Percentiles rank a stretch among this genome's conserved stretches.
These are phyloP conservation scores for Postia placenta DNA, from an alignment of 768 basidiomycete genomes.

Conservation along the genomic window DNA sequence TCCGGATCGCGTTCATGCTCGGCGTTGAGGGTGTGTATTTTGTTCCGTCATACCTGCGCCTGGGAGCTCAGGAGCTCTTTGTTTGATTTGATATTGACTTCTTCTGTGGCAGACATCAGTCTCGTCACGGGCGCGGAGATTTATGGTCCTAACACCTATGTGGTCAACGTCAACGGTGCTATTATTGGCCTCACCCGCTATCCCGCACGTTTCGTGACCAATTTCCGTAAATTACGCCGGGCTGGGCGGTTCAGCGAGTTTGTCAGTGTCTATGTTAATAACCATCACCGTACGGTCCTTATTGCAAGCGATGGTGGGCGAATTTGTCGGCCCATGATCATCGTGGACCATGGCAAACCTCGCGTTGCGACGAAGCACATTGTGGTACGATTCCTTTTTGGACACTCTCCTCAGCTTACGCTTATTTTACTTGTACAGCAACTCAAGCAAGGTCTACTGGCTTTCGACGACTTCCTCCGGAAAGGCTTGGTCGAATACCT, in stretches of 20 bases:
- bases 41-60: neutral
- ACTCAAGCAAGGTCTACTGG: slow-evolving; percentile 70
- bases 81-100: slow-evolving; percentile 5
- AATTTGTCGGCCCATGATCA: slow-evolving; percentile 96
- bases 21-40: slow-evolving; percentile 80
- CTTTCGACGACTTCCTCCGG: slow-evolving; percentile 91
- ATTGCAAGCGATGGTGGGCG: slow-evolving; percentile 97
- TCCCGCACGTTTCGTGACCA: slow-evolving; percentile 78
- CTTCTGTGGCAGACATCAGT: slow-evolving; percentile 62
- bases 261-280: slow-evolving; percentile 92
- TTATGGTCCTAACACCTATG: slow-evolving; percentile 86
- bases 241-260: slow-evolving; percentile 93
- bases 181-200: slow-evolving; percentile 90
- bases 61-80: neutral
- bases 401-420: neutral
- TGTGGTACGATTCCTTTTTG: slow-evolving; percentile 38
- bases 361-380: slow-evolving; percentile 81
- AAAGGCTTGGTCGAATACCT: slow-evolving; percentile 95
- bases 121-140: slow-evolving; percentile 93
- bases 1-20: slow-evolving; percentile 86
- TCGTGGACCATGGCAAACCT: slow-evolving; percentile 78
- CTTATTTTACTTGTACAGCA: slow-evolving; percentile 38
- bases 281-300: slow-evolving; percentile 91
- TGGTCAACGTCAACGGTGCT: slow-evolving; percentile 95
- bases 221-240: slow-evolving; percentile 89